A percentile compares a stretch with the other conserved stretches of the same genome.
Conservation (phyloP, 78 protist species). For the Dictyostelium firmibasis region DNA sequence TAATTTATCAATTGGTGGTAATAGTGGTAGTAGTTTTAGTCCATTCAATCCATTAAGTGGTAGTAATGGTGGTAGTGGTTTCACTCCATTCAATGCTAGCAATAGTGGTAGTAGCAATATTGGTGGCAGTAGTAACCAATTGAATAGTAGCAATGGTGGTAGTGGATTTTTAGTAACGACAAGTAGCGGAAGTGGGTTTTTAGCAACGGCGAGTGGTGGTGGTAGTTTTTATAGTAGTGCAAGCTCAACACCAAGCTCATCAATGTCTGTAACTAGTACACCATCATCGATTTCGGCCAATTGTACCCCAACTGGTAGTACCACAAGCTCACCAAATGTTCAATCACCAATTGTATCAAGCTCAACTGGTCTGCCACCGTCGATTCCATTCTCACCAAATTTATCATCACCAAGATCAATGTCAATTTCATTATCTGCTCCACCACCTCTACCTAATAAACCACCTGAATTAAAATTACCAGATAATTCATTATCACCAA, state of each 20-base stretch:
- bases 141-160: conserved; percentile 3
- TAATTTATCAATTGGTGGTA: background rate
- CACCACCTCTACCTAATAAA: background rate
- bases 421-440: background rate
- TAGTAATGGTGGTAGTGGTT: background rate
- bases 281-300: background rate
- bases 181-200: background rate
- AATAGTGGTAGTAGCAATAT: background rate
- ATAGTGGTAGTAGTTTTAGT: background rate
- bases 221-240: background rate
- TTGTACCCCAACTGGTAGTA: background rate
- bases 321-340: background rate
- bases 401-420: conserved; percentile 29
- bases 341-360: background rate
- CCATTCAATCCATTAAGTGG: background rate
- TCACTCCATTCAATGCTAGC: background rate
- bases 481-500: background rate
- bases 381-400: conserved; percentile 17
- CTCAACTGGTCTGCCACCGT: background rate
- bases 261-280: background rate
- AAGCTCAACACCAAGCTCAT: background rate
- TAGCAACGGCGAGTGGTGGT: background rate
- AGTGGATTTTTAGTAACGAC: background rate
- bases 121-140: background rate
- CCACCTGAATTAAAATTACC: conserved; percentile 17